A percentile compares a stretch with the other conserved stretches of the same genome.
phyloP scores from a whole-genome alignment of 345 rosid species.

The Zanthoxylum bungeanum region DNA sequence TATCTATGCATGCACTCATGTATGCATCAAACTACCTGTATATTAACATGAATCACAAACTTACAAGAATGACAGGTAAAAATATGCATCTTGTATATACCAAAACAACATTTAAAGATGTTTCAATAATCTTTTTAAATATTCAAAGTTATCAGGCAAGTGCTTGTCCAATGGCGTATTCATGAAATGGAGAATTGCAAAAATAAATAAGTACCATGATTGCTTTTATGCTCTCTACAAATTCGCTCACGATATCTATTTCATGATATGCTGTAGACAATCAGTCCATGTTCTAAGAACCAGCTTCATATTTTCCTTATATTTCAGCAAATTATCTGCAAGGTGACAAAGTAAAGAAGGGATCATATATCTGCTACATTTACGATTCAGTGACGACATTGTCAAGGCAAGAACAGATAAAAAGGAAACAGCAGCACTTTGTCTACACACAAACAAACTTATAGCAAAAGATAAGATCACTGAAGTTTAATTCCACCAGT shows the following conservation, averaged over 20 bases:
- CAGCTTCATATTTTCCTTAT: constrained; percentile 87
- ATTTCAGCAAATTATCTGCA: constrained; percentile 13
- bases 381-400: not conserved
- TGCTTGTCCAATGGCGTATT: not conserved
- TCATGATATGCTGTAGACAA: constrained; percentile 89
- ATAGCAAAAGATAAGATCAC: not conserved
- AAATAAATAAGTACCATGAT: constrained; percentile 53
- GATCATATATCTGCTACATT: not conserved
- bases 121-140: not conserved
- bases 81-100: too few species aligned
- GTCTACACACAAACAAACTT: not conserved
- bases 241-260: constrained; percentile 89
- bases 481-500: not conserved
- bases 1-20: too few species aligned
- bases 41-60: too few species aligned
- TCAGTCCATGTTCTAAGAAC: constrained; percentile 81
- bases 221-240: constrained; percentile 95
- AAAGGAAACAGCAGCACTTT: not conserved
- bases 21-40: too few species aligned
- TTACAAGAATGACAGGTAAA: too few species aligned
- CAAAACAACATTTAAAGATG: too few species aligned
- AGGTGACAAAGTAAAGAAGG: constrained; percentile 3
- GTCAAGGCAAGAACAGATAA: not conserved
- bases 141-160: not conserved
- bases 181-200: constrained; percentile 1